Conservation (phyloP, 2,329 filamentous ascomycete species). For the Cercospora berteroae region DNA sequence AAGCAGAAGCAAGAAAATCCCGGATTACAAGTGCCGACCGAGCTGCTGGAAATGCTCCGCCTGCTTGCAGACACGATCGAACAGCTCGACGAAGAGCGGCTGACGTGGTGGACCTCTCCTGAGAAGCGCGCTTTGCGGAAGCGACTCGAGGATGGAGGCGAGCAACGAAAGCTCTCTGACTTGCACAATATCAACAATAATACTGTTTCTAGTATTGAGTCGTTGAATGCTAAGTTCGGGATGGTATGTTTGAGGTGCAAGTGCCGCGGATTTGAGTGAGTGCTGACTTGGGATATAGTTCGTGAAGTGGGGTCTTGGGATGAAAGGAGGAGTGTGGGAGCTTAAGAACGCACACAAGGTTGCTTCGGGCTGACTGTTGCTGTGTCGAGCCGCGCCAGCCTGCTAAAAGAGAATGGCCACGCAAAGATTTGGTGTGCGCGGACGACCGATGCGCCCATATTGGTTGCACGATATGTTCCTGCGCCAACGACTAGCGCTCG, state of each 20-base stretch:
- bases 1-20: neutral
- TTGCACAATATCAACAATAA: constrained; percentile 29
- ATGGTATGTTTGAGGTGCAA: neutral
- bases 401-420: neutral
- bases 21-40: neutral
- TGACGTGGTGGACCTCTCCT: constrained; percentile 24
- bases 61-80: constrained; percentile 17
- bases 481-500: too few species aligned
- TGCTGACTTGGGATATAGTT: constrained; percentile 7
- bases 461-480: neutral
- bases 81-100: constrained; percentile 21
- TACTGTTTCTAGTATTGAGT: constrained; percentile 18
- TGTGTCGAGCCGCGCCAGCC: neutral
- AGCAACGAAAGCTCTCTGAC: constrained; percentile 23
- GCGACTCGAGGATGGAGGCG: constrained; percentile 19
- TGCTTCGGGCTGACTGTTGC: neutral
- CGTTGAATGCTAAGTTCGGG: constrained; percentile 20
- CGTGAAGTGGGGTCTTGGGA: constrained; percentile 25
- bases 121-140: constrained; percentile 22
- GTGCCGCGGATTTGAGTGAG: too few species aligned
- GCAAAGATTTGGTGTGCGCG: neutral
- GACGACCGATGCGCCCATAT: neutral
- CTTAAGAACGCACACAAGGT: constrained; percentile 14
- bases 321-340: constrained; percentile 23
- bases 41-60: constrained; percentile 22